Percentiles rank a stretch among this genome's conserved stretches.
Conservation (phyloP, 2,329 filamentous ascomycete genomes). For the Cercospora zeae-maydis region DNA sequence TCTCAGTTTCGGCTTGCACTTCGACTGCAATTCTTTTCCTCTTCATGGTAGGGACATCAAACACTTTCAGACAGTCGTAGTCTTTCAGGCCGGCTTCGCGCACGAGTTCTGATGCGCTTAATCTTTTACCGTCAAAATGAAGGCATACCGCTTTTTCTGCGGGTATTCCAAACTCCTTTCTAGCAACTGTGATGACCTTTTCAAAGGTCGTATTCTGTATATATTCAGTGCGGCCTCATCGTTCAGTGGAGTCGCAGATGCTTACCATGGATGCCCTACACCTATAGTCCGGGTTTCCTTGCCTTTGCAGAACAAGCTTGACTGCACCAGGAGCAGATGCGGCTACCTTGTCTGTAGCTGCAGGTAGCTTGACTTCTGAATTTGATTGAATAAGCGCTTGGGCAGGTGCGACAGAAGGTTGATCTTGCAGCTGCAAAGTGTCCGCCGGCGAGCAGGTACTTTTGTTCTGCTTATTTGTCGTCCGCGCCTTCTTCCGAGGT, state of each 20-base stretch:
- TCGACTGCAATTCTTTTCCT: background rate
- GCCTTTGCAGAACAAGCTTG: background rate
- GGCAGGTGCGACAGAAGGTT: background rate
- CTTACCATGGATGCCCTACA: background rate
- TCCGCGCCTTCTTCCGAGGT: conserved; percentile 12
- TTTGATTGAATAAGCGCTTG: background rate
- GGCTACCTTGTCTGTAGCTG: background rate
- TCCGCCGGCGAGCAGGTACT: background rate
- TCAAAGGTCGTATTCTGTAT: conserved; percentile 1
- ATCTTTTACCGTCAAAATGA: conserved; percentile 3
- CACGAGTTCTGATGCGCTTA: conserved; percentile 4
- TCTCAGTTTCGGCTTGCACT: no score
- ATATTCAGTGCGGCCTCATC: background rate
- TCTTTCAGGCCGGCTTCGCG: background rate
- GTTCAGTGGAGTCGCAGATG: background rate
- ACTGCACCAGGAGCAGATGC: background rate
- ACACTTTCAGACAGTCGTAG: background rate
- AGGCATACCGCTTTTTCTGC: background rate
- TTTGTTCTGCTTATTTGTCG: background rate
- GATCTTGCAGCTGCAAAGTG: background rate
- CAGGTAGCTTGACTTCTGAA: background rate
- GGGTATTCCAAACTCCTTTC: background rate
- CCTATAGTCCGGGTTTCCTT: background rate
- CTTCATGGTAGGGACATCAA: background rate
- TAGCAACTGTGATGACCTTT: background rate